Evolutionary conservation across 108 stramenopile species (phyloP), one percentile per base, ranked within the genome.

Genomic region (Fragilaria crotonensis): DNA sequence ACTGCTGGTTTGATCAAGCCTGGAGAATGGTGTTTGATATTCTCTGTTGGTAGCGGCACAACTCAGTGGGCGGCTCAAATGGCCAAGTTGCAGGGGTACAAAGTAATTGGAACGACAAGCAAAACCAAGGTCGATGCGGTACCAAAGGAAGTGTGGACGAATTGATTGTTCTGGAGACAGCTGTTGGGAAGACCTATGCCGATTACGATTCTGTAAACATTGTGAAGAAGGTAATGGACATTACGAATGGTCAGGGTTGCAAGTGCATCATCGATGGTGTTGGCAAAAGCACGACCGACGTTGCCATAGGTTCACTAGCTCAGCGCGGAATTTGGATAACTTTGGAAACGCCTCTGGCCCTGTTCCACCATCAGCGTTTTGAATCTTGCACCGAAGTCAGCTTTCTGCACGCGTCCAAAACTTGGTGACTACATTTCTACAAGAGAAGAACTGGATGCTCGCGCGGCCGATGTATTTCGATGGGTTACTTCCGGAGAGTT

Each of bases 271-370:
- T 80, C 59, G 83, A 84, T 67, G 83, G 83, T 17, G 71, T 84
- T 56, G 83, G 83, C 41, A 78, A 78, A 71, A 59, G 56, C 25
- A 84, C 79, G 25, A 51, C 68, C 25, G 73, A 80, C 49, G 79
- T 81, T 26, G 76, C 77, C 54, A 62, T 84, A 60, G 60, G 58
- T 33, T 76, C 62, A 36, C 45, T 84, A 25, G 67, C 75, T 9
- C 70, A 61, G 27, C 70, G 83, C 31, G 83, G 83, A 17, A 84
- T 78, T 49, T 72, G 75, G 57, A 62, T 84, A 25, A 67, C 27
- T 84, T 80, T 61, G 83, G 83, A 30, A 84, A 84, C 53, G 79
- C 83, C 4, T 71, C 68, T 45, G 83, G 83, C 23, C 67, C 83
- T 25, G 76, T 77, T 19, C 79, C 79, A 4, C 72, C 79, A 25